Percentiles rank a stretch among this genome's conserved stretches.
These are phyloP conservation scores for Penicillium crystallinum DNA, from an alignment of 495 filamentous ascomycete species.

Conservation along the genomic window DNA sequence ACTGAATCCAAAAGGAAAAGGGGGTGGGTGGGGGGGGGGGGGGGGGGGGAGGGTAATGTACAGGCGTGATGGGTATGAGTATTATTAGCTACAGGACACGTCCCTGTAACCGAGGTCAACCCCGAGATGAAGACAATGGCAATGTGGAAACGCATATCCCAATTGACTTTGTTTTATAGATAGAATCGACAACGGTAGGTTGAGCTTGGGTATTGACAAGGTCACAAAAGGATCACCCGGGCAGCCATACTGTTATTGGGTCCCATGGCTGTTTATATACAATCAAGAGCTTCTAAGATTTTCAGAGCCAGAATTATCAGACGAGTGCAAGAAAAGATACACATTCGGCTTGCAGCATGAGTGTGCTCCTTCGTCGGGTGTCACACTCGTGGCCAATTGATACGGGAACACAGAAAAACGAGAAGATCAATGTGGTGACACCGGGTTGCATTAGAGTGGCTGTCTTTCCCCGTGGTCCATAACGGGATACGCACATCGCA, in stretches of 20 bases:
- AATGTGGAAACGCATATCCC: slow-evolving; percentile 16
- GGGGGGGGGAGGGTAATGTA: too few species aligned
- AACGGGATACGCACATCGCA: not conserved
- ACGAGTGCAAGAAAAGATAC: not conserved
- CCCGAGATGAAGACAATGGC: slow-evolving; percentile 3
- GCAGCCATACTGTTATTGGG: not conserved
- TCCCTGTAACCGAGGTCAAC: slow-evolving; percentile 3
- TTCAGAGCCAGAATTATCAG: too few species aligned
- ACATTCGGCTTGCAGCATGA: not conserved
- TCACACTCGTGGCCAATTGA: not conserved
- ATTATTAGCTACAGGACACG: not conserved
- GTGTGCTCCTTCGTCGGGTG: not conserved
- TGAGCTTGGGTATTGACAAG: not conserved
- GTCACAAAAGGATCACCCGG: too few species aligned
- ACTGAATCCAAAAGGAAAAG: not conserved
- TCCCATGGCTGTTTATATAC: not conserved
- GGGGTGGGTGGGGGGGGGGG: too few species aligned
- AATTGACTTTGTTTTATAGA: not conserved
- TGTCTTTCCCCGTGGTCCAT: not conserved
- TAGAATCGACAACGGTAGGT: not conserved
- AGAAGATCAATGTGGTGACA: not conserved
- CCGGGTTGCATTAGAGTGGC: not conserved
- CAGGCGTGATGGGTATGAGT: not conserved
- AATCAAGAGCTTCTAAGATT: not conserved
- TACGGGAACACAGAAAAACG: not conserved